Evolutionary conservation across 768 basidiomycete genomes (phyloP).

Genomic region (Cyclocybe aegerita): DNA sequence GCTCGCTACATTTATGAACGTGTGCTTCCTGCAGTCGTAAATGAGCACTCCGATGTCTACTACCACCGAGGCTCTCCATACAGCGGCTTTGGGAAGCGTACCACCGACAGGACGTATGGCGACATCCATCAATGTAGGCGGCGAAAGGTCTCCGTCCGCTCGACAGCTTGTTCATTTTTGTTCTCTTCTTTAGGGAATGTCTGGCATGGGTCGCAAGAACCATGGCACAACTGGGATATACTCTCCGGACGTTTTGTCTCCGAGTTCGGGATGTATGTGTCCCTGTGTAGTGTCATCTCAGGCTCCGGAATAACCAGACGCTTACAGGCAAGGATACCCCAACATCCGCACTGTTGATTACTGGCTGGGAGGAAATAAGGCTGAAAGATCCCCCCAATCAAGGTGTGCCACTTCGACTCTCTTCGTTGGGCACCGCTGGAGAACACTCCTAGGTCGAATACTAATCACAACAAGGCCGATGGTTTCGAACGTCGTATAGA

Average conservation of each 20-base stretch:
- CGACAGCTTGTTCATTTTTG: not conserved
- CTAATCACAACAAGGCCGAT: constrained; percentile 90
- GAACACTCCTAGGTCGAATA: constrained; percentile 46
- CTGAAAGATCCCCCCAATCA: constrained; percentile 87
- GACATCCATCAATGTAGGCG: constrained; percentile 87
- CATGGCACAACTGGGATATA: constrained; percentile 93
- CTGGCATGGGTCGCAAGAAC: constrained; percentile 91
- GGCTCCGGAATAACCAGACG: too few species aligned
- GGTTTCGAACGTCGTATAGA: constrained; percentile 84
- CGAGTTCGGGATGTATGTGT: constrained; percentile 82
- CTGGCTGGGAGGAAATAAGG: constrained; percentile 76
- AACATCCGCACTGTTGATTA: constrained; percentile 86
- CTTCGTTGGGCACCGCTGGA: not conserved
- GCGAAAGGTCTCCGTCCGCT: not conserved
- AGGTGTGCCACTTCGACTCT: constrained; percentile 39
- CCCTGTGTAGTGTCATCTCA: not conserved
- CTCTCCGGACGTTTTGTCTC: constrained; percentile 91
- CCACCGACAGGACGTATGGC: constrained; percentile 74
- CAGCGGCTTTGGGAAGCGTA: constrained; percentile 71
- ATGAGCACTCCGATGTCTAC: constrained; percentile 58
- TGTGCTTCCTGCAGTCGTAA: constrained; percentile 73
- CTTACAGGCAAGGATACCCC: constrained; percentile 79
- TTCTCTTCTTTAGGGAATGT: constrained; percentile 65
- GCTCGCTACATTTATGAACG: constrained; percentile 91
- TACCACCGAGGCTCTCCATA: constrained; percentile 92